A percentile compares a stretch with the other conserved stretches of the same genome.
phyloP scores from a whole-genome alignment of 768 basidiomycete species.

The Mycena venus region DNA sequence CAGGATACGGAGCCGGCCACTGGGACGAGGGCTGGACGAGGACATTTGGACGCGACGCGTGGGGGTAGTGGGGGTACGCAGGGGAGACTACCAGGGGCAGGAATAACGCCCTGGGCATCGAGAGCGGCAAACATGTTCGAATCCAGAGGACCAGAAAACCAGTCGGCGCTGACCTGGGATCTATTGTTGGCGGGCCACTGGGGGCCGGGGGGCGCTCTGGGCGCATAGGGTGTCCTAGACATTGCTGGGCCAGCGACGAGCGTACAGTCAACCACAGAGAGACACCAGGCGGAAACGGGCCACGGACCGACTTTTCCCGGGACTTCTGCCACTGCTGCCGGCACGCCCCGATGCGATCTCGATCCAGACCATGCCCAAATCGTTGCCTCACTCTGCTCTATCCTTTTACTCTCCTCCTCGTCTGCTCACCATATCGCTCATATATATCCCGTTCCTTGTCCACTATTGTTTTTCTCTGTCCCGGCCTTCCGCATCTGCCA shows the following conservation, averaged over 20 bases:
- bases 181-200: slow-evolving; percentile 11
- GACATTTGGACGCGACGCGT: slow-evolving; percentile 30
- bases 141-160: slow-evolving; percentile 78
- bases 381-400: too few species aligned
- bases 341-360: too few species aligned
- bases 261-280: background rate
- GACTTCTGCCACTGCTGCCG: too few species aligned
- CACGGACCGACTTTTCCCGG: too few species aligned
- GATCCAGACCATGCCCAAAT: too few species aligned
- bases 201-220: background rate
- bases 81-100: slow-evolving; percentile 53
- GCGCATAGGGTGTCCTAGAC: background rate
- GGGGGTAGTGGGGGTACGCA: slow-evolving; percentile 48
- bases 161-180: slow-evolving; percentile 51
- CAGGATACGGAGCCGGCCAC: slow-evolving; percentile 28
- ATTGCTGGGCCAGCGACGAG: background rate
- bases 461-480: too few species aligned
- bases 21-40: slow-evolving; percentile 32
- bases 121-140: slow-evolving; percentile 73
- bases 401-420: too few species aligned
- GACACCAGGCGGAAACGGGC: too few species aligned
- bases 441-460: too few species aligned
- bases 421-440: too few species aligned
- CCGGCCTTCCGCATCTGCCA: too few species aligned
- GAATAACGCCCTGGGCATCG: slow-evolving; percentile 69